These are phyloP conservation scores for Fusarium brevicatenulatum DNA, from an alignment of 2,329 filamentous ascomycete species.

Conservation along the genomic window DNA sequence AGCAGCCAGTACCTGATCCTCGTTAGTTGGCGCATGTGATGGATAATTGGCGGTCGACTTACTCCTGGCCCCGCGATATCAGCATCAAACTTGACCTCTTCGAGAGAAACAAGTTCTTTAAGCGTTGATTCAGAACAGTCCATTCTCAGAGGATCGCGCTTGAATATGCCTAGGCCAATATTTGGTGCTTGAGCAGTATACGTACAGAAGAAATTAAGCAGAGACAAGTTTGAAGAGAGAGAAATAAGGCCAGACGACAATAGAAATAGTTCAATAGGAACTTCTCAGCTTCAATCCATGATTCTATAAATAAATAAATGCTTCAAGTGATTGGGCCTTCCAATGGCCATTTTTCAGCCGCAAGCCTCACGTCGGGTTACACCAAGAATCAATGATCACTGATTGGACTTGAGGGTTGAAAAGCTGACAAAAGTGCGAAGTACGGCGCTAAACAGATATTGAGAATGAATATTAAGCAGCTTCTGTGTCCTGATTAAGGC, in stretches of 20 bases:
- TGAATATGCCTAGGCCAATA: rapidly evolving
- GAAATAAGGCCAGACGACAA: too few relatives aligned
- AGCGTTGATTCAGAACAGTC: neutral
- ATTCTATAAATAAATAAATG: neutral
- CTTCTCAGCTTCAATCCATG: rapidly evolving
- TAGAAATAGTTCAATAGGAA: neutral
- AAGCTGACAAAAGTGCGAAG: neutral
- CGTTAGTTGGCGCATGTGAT: neutral
- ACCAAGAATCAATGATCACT: neutral
- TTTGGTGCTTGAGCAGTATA: neutral
- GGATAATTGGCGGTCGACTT: rapidly evolving
- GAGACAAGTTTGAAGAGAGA: neutral
- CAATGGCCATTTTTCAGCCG: neutral
- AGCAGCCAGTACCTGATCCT: neutral
- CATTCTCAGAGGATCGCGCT: neutral
- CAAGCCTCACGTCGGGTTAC: neutral
- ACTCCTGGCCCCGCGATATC: constrained; percentile 10
- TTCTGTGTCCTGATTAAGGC: rapidly evolving
- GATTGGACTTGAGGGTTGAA: neutral
- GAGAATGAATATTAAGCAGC: rapidly evolving
- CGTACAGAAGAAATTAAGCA: neutral
- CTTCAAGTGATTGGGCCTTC: neutral
- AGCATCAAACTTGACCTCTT: neutral
- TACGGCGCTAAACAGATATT: rapidly evolving
- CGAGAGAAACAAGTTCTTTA: rapidly evolving